A percentile compares a stretch with the other conserved stretches of the same genome.
Conservation (phyloP, 768 basidiomycete genomes). For the Phlegmacium glaucopus region DNA sequence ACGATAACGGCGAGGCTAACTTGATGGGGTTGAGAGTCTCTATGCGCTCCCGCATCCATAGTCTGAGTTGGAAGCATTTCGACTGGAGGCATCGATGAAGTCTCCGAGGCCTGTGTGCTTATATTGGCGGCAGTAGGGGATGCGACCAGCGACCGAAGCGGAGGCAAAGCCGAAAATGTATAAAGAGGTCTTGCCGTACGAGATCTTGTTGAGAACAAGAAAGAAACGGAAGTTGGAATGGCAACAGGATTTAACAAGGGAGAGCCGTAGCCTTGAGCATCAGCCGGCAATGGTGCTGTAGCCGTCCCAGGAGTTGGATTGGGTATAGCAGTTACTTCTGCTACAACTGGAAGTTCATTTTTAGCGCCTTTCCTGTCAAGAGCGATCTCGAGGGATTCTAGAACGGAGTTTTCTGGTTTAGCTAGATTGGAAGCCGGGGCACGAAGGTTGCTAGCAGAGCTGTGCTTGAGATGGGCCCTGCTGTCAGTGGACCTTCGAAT, state of each 20-base stretch:
- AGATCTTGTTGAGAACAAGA: conserved; percentile 5
- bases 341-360: conserved; percentile 20
- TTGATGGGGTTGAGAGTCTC: conserved; percentile 27
- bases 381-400: conserved; percentile 7
- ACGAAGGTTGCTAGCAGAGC: not conserved
- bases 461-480: conserved; percentile 1
- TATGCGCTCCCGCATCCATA: conserved; percentile 2
- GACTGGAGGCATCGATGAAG: conserved; percentile 8
- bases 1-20: conserved; percentile 48
- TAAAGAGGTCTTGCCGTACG: conserved; percentile 12
- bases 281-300: conserved; percentile 1
- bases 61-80: conserved; percentile 13
- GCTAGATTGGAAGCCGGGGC: not conserved
- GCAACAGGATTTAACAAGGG: conserved; percentile 23
- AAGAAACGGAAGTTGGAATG: conserved; percentile 14
- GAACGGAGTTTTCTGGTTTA: conserved; percentile 7
- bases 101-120: not conserved
- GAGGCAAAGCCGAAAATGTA: conserved; percentile 22
- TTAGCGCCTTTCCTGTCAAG: conserved; percentile 6
- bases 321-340: conserved; percentile 41
- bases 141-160: conserved; percentile 16
- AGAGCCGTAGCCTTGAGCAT: conserved; percentile 26
- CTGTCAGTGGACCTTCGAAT: conserved; percentile 11
- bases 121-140: conserved; percentile 10
- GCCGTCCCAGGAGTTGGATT: conserved; percentile 48